Evolutionary conservation across 108 stramenopile species (phyloP).

Genomic region (Cyclotella baltica): DNA sequence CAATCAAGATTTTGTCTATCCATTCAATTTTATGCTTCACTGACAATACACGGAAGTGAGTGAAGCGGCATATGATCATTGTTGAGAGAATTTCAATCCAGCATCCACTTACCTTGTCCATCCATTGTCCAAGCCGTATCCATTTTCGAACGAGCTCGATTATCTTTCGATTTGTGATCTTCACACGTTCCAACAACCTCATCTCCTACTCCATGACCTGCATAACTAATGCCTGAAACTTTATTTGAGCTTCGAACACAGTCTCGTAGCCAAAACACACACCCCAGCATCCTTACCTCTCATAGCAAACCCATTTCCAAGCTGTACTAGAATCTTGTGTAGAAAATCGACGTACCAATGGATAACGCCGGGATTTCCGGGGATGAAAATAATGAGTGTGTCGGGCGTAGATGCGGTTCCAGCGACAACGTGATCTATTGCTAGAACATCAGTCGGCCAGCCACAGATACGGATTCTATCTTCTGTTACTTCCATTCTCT

Average conservation of each 20-base stretch:
- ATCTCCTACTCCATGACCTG: slow-evolving; percentile 67
- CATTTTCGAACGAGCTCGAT: slow-evolving; percentile 21
- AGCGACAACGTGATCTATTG: slow-evolving; percentile 51
- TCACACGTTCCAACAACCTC: slow-evolving; percentile 32
- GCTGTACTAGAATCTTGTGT: slow-evolving; percentile 40
- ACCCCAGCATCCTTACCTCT: too few relatives aligned
- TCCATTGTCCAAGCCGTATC: slow-evolving; percentile 74
- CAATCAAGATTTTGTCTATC: slow-evolving; percentile 60
- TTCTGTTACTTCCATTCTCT: slow-evolving; percentile 20
- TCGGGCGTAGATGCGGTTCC: slow-evolving; percentile 37
- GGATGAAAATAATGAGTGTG: slow-evolving; percentile 74
- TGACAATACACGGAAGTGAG: too few relatives aligned
- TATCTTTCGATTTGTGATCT: slow-evolving; percentile 17
- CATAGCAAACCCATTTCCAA: slow-evolving; percentile 68
- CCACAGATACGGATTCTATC: slow-evolving; percentile 42
- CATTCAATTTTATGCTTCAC: slow-evolving; percentile 75
- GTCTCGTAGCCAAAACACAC: too few relatives aligned
- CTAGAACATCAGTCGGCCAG: slow-evolving; percentile 74
- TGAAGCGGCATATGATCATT: neutral
- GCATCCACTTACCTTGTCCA: slow-evolving; percentile 61
- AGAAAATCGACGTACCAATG: slow-evolving; percentile 70
- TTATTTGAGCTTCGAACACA: too few relatives aligned
- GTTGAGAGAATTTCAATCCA: neutral
- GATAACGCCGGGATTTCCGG: slow-evolving; percentile 84
- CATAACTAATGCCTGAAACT: slow-evolving; percentile 58